Evolutionary conservation across 495 filamentous ascomycete genomes (phyloP), one percentile per base, ranked within the genome.

Genomic region (Xylaria grammica): DNA sequence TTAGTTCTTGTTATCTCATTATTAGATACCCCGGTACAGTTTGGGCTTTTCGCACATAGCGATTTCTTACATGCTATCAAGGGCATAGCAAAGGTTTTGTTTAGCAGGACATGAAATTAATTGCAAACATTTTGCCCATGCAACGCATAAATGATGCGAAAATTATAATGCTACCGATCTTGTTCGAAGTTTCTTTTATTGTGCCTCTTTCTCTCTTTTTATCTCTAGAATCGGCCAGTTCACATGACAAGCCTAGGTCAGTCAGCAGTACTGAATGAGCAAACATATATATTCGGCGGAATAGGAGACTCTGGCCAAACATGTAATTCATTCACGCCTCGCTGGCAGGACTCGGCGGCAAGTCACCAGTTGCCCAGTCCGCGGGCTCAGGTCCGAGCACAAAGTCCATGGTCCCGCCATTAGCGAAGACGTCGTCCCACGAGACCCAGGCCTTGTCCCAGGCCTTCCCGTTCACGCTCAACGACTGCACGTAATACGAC

Each of bases 391-490:
- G 24, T 0, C 88, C 89, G 13, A 90, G 75, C 5, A 82, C 82
- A 74, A 90, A 90, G 54, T 90, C 84, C 66, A 90, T 70, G 1
- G 73, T 82, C 0, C 89, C 87, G 5, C 87, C 87, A 45, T 88
- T 75, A 1, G 74, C 81, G 76, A 91, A 90, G 15, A 90, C 68
- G 67, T 91, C 86, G 5, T 83, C 74, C 81, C 86, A 89, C 51
- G 80, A 79, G 15, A 90, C 75, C 88, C 89, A 90, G 40, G 82
- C 80, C 74, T 82, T 83, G 34, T 74, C 68, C 84, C 85, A 88
- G 10, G 19, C 44, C 60, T 78, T 34, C 1, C 82, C 83, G 58
- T 86, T 86, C 40, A 85, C 73, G 45, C 67, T 74, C 45, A 86
- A 69, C 20, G 71, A 73, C 66, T 90, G 86, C 24, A 90, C 86